Conservation (phyloP, 768 basidiomycete genomes). For the Dendrothele bispora region DNA sequence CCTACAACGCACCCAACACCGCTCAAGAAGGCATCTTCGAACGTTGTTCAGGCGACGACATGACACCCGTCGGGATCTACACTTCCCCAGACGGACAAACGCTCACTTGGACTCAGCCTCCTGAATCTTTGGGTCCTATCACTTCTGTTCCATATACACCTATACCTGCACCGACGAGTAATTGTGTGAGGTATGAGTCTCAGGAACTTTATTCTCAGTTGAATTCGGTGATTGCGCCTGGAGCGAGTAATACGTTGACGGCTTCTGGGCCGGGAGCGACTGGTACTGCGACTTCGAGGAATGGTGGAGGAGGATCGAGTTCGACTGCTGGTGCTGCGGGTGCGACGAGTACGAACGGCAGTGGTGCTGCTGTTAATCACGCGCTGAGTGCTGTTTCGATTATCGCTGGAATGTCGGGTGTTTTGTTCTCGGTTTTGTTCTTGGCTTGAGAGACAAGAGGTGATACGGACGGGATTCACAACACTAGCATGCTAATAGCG, state of each 20-base stretch:
- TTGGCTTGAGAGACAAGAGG: too few relatives aligned
- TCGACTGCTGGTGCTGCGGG: too few relatives aligned
- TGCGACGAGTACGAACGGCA: too few relatives aligned
- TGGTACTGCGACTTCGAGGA: too few relatives aligned
- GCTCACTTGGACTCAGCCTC: conserved; percentile 22
- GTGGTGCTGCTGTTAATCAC: too few relatives aligned
- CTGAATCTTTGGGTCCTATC: conserved; percentile 16
- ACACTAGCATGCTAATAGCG: too few relatives aligned
- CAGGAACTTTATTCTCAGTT: conserved; percentile 16
- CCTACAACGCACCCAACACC: conserved; percentile 52
- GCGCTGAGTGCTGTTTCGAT: too few relatives aligned
- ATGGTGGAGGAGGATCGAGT: too few relatives aligned
- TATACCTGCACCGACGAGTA: conserved; percentile 18
- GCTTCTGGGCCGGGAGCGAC: conserved; percentile 1
- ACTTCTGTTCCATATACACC: conserved; percentile 24
- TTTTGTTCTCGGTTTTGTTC: too few relatives aligned
- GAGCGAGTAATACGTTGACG: neutral
- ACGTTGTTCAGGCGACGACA: conserved; percentile 49
- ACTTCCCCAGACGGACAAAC: conserved; percentile 27
- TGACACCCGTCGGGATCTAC: conserved; percentile 43
- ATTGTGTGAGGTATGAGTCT: conserved; percentile 16
- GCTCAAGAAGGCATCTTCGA: conserved; percentile 47
- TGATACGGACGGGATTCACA: too few relatives aligned
- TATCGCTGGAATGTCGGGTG: too few relatives aligned
- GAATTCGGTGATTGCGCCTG: conserved; percentile 6